Evolutionary conservation across 345 rosid species (phyloP).

Genomic region (Stellera chamaejasme): DNA sequence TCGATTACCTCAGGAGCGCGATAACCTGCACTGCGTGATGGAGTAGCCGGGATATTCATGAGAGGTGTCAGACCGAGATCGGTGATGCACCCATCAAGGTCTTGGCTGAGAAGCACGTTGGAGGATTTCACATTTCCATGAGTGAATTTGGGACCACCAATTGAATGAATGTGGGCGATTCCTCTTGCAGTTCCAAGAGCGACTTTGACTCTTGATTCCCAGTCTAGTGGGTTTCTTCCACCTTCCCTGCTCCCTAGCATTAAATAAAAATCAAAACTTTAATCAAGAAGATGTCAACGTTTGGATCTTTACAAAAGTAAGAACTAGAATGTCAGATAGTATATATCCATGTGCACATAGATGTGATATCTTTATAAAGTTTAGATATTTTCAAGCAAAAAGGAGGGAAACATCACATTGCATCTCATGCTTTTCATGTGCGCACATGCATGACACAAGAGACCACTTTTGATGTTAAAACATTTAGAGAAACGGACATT

Average conservation of each 20-base stretch:
- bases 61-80: conserved; percentile 68
- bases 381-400: not conserved
- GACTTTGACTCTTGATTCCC: conserved; percentile 65
- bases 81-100: conserved; percentile 44
- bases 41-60: conserved; percentile 51
- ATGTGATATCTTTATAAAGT: not conserved
- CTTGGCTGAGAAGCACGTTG: conserved; percentile 60
- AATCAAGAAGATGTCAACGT: not conserved
- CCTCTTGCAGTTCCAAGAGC: conserved; percentile 62
- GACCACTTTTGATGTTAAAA: too few relatives aligned
- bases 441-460: too few relatives aligned
- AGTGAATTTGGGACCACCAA: conserved; percentile 61
- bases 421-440: too few relatives aligned
- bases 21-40: conserved; percentile 62
- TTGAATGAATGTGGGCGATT: conserved; percentile 63
- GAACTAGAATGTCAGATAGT: too few relatives aligned
- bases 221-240: conserved; percentile 57
- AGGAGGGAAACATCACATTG: too few relatives aligned
- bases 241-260: conserved; percentile 43
- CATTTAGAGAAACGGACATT: too few relatives aligned
- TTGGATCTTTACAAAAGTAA: not conserved
- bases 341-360: not conserved
- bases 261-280: conserved; percentile 8
- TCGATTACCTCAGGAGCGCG: conserved; percentile 68
- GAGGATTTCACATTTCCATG: conserved; percentile 89